Evolutionary conservation across 1,139 yeast species (phyloP).

Genomic region (Kurtzmaniella quercitrusa): DNA sequence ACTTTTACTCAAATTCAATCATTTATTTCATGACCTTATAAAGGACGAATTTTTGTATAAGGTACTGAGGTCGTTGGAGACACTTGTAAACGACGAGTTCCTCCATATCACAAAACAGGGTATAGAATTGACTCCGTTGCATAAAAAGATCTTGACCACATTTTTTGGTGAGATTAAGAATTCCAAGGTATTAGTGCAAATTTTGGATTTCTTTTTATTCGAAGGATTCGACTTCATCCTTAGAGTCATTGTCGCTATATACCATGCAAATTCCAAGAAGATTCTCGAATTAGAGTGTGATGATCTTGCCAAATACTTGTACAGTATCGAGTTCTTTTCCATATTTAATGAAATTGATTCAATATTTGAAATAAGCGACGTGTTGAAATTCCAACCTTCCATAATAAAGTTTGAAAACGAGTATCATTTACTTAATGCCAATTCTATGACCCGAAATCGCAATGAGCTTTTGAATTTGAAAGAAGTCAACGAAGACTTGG

Average conservation of each 20-base stretch:
- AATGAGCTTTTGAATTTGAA: slow-evolving; percentile 38
- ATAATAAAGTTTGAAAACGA: slow-evolving; percentile 44
- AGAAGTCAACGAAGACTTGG: slow-evolving; percentile 36
- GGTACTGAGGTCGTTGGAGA: slow-evolving; percentile 36
- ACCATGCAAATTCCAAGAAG: slow-evolving; percentile 15
- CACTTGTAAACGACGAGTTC: slow-evolving; percentile 22
- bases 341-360: slow-evolving; percentile 3
- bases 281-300: slow-evolving; percentile 26
- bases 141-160: slow-evolving; percentile 21
- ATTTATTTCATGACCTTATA: slow-evolving; percentile 22
- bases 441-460: slow-evolving; percentile 35
- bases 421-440: slow-evolving; percentile 38
- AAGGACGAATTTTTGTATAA: slow-evolving; percentile 39
- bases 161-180: slow-evolving; percentile 19
- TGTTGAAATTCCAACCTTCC: slow-evolving; percentile 23
- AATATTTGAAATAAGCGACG: slow-evolving; percentile 9
- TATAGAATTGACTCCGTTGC: slow-evolving; percentile 24
- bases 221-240: slow-evolving; percentile 40
- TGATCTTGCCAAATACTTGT: slow-evolving; percentile 24
- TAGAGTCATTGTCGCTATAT: slow-evolving; percentile 25
- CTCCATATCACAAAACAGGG: slow-evolving; percentile 39
- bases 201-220: slow-evolving; percentile 36
- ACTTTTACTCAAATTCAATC: slow-evolving; percentile 32
- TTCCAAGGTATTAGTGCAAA: slow-evolving; percentile 11
- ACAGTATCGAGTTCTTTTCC: slow-evolving; percentile 20